These are phyloP conservation scores for Citrullus mucosospermus DNA, from an alignment of 306 rosid species.

Conservation along the genomic window DNA sequence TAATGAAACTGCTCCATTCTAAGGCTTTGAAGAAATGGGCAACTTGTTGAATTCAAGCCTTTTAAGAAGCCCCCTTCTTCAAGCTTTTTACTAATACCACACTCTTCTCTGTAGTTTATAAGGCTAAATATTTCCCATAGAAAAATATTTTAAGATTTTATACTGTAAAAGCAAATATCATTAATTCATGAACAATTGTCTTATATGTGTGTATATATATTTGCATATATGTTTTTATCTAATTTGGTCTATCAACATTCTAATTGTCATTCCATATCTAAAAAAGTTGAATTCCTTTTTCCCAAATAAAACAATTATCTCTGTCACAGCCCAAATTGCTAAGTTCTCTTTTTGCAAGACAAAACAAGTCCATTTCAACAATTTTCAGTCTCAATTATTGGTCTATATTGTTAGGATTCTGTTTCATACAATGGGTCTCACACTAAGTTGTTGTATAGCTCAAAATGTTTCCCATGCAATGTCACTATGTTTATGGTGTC, in stretches of 20 bases:
- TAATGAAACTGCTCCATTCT: constrained; percentile 32
- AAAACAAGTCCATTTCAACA: constrained; percentile 3
- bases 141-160: not conserved
- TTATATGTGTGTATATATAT: not conserved
- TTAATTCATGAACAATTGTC: not conserved
- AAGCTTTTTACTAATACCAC: not conserved
- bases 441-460: not conserved
- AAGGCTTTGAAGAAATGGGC: not conserved
- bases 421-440: not conserved
- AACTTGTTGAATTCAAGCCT: not conserved
- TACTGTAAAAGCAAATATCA: not conserved
- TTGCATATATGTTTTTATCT: not conserved
- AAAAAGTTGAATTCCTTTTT: not conserved
- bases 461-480: not conserved
- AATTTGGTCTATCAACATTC: not conserved
- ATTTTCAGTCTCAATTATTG: constrained; percentile 6
- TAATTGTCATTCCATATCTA: not conserved
- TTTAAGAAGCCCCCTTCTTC: not conserved
- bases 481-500: not conserved
- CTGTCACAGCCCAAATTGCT: not conserved
- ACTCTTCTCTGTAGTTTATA: not conserved
- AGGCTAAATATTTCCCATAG: not conserved
- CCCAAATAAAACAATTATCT: not conserved
- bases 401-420: not conserved
- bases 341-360: not conserved